These are phyloP conservation scores for Sphaerulina musiva DNA, from an alignment of 2,329 filamentous ascomycete genomes.

Conservation along the genomic window DNA sequence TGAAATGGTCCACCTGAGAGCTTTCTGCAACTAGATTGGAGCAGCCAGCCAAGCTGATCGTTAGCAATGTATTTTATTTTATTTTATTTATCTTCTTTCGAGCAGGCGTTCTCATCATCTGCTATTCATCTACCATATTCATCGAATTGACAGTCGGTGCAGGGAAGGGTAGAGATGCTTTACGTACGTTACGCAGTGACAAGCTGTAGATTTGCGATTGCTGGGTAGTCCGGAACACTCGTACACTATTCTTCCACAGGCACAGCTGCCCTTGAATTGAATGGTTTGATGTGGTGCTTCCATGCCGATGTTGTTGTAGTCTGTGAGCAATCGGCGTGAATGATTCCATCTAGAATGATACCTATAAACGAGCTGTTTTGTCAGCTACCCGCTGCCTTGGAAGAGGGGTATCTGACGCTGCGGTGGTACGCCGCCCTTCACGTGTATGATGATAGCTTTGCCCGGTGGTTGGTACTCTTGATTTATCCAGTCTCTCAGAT, in stretches of 20 bases:
- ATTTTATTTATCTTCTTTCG: too few relatives aligned
- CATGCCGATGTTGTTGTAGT: not conserved
- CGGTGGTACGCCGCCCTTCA: not conserved
- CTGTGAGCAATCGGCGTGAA: too few relatives aligned
- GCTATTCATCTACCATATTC: not conserved
- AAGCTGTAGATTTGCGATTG: slow-evolving; percentile 5
- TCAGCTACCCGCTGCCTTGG: not conserved
- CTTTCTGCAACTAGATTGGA: slow-evolving; percentile 20
- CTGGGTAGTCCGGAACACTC: slow-evolving; percentile 15
- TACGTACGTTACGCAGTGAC: slow-evolving; percentile 19
- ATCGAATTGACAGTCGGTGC: too few relatives aligned
- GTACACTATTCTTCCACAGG: slow-evolving; percentile 24
- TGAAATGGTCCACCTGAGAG: slow-evolving; percentile 22
- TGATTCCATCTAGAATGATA: not conserved
- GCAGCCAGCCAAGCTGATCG: not conserved
- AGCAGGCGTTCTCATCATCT: not conserved
- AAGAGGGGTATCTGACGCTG: not conserved
- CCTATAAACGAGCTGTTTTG: not conserved
- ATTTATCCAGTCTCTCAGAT: not conserved
- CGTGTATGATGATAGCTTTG: not conserved
- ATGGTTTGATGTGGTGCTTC: not conserved
- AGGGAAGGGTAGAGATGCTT: too few relatives aligned
- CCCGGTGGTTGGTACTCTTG: not conserved
- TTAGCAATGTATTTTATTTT: not conserved
- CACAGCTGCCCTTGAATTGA: slow-evolving; percentile 23